phyloP scores from a whole-genome alignment of 495 filamentous ascomycete species.

The Cercophora scortea region DNA sequence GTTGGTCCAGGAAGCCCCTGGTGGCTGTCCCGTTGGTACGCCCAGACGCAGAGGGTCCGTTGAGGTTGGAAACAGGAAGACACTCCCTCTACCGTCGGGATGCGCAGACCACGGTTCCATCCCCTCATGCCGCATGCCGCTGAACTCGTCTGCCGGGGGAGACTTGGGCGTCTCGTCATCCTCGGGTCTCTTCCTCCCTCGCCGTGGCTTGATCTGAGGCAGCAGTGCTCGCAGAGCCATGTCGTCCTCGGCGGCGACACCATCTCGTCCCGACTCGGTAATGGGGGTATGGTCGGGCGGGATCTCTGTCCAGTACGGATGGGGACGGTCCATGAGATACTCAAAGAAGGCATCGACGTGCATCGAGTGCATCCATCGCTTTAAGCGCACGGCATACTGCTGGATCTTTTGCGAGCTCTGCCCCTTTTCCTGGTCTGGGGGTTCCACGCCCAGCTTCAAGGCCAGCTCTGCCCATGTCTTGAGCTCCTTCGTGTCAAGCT shows the following conservation, averaged over 20 bases:
- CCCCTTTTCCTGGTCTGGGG: conserved; percentile 73
- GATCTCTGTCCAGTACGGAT: conserved; percentile 78
- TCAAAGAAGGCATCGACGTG: conserved; percentile 97
- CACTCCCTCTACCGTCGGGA: conserved; percentile 33
- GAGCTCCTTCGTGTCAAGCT: conserved; percentile 78
- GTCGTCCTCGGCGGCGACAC: conserved; percentile 85
- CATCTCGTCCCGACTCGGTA: conserved; percentile 63
- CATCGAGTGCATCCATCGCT: conserved; percentile 99
- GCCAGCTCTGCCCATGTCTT: conserved; percentile 96
- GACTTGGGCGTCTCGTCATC: conserved; percentile 57
- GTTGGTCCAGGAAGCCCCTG: conserved; percentile 5
- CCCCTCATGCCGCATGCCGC: conserved; percentile 25
- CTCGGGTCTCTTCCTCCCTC: conserved; percentile 77
- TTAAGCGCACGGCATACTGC: conserved; percentile 78
- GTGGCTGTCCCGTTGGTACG: conserved; percentile 7
- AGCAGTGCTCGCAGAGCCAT: conserved; percentile 82
- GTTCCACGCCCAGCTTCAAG: conserved; percentile 82
- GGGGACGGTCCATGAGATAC: conserved; percentile 71
- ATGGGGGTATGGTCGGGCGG: conserved; percentile 58
- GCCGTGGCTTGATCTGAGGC: conserved; percentile 83
- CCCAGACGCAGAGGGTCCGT: conserved; percentile 19
- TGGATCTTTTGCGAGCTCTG: conserved; percentile 96
- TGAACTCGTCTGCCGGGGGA: conserved; percentile 48
- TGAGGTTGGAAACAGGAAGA: conserved; percentile 26
- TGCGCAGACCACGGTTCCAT: conserved; percentile 43